These are phyloP conservation scores for Haberlea rhodopensis DNA, from an alignment of 257 asterid species.

Conservation along the genomic window DNA sequence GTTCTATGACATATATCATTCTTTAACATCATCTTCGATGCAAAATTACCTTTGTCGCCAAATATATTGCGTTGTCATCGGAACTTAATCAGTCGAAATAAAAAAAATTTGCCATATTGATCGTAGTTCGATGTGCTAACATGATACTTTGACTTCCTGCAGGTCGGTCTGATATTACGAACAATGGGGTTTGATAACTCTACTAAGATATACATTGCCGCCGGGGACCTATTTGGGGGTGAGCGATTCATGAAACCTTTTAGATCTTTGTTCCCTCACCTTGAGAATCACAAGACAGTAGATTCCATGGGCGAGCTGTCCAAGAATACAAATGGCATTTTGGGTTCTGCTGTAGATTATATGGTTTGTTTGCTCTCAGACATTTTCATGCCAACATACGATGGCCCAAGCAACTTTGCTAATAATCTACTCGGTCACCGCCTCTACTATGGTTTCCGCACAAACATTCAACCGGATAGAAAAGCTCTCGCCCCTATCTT, in stretches of 20 bases:
- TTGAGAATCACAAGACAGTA: conserved; percentile 78
- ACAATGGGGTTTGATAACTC: conserved; percentile 84
- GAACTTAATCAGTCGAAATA: not conserved
- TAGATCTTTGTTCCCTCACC: conserved; percentile 72
- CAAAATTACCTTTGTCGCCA: not conserved
- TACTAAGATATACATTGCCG: conserved; percentile 90
- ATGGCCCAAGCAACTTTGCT: conserved; percentile 97
- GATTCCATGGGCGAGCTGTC: conserved; percentile 54
- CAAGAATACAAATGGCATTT: conserved; percentile 54
- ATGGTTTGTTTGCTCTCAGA: conserved; percentile 96
- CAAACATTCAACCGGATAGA: conserved; percentile 80
- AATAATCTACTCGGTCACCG: conserved; percentile 98
- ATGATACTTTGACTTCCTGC: conserved; percentile 29
- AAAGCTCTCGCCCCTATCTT: conserved; percentile 86
- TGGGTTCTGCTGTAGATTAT: conserved; percentile 96
- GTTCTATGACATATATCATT: conserved; percentile 1
- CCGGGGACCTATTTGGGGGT: conserved; percentile 94
- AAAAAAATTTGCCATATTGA: not conserved
- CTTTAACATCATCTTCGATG: not conserved
- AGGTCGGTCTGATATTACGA: conserved; percentile 88
- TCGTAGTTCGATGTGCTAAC: conserved; percentile 13
- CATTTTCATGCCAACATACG: conserved; percentile 96
- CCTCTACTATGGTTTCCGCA: conserved; percentile 90
- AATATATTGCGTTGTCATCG: not conserved
- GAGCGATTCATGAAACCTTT: conserved; percentile 89